A percentile compares a stretch with the other conserved stretches of the same genome.
Conservation (phyloP, 805 yeast genomes). For the Lipomyces spencermartinsiae region DNA sequence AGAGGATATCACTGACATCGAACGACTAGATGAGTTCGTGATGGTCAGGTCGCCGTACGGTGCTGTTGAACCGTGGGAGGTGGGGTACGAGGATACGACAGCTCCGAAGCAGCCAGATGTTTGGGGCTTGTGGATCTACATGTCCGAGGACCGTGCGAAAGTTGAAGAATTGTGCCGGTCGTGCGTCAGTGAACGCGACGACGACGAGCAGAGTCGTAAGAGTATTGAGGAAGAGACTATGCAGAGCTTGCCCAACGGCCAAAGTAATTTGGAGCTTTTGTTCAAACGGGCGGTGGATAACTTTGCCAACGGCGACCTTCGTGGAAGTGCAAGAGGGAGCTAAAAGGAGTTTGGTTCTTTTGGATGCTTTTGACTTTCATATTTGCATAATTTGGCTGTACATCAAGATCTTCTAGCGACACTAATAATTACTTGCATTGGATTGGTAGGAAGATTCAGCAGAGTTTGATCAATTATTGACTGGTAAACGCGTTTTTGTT, state of each 20-base stretch:
- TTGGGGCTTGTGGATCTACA: conserved; percentile 39
- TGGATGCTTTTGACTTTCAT: conserved; percentile 4
- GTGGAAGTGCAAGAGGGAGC: neutral
- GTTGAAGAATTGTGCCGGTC: conserved; percentile 28
- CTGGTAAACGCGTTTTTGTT: neutral
- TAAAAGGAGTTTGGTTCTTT: conserved; percentile 5
- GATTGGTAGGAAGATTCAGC: no score
- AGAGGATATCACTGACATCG: conserved; percentile 35
- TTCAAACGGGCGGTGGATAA: conserved; percentile 28
- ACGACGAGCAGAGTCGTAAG: conserved; percentile 8
- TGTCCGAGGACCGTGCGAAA: conserved; percentile 18
- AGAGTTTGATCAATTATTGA: no score
- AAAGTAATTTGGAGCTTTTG: conserved; percentile 17
- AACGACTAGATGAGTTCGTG: conserved; percentile 33
- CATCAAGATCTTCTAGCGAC: neutral
- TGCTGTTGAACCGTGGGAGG: conserved; percentile 30
- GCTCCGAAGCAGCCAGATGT: conserved; percentile 33
- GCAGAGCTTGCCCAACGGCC: conserved; percentile 1
- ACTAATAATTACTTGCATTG: no score
- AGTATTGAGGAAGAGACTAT: conserved; percentile 1
- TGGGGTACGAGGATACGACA: conserved; percentile 25
- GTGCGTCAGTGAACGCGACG: conserved; percentile 6
- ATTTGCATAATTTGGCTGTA: neutral
- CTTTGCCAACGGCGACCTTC: conserved; percentile 16
- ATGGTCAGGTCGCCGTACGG: conserved; percentile 34